Base-by-base conservation (phyloP, 176 grass and related monocot species). In the Musa schizocarpa region DNA sequence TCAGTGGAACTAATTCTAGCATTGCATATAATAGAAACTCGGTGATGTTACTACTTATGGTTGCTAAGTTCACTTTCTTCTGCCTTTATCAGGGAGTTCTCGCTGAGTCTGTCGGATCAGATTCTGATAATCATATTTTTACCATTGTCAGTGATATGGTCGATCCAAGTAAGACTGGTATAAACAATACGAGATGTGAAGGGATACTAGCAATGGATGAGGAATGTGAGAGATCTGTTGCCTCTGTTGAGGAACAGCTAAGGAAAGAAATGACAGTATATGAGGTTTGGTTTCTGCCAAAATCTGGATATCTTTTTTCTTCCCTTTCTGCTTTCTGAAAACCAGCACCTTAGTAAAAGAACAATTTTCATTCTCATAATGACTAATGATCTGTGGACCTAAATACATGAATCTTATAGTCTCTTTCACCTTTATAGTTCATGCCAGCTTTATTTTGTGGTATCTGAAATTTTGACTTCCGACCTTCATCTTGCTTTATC, bases 221-320 rank as follows among this genome's bases (percentile, higher is more conserved):
- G 49, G 89, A 97, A 83, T 82, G 85, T 54, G 94, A 93, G 85
- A 90, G 86, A 82, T 93, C 94, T 2, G 86, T 97, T 26, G 88
- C 90, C 26, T 90, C 94, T 53, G 88, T 97, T 56, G 94, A 93
- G 80, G 94, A 97, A 74, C 94, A 97, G 76, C 82, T 93, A 52
- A 85, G 74, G 65, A 97, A 93, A 90, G 94, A 97, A 84, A 97
- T 97, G 94, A 93, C 88, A 9, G 88, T 97, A 51, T 97, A 92
- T 83, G 90, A 97, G 94, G 94, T 97, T 82, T 67, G 81, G 24
- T 74, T 70, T 77, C 29, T 25, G 52, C 66, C 66, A 7, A 19
- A 71, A 14, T 12, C 62, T 43, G 22, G 51, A 83, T 24, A 11
- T 51, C n/a, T 13, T 65, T 58, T 67, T n/a, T 62, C 67, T 73